Conservation (phyloP, 139 green algal species). For the Marvania coccoides region DNA sequence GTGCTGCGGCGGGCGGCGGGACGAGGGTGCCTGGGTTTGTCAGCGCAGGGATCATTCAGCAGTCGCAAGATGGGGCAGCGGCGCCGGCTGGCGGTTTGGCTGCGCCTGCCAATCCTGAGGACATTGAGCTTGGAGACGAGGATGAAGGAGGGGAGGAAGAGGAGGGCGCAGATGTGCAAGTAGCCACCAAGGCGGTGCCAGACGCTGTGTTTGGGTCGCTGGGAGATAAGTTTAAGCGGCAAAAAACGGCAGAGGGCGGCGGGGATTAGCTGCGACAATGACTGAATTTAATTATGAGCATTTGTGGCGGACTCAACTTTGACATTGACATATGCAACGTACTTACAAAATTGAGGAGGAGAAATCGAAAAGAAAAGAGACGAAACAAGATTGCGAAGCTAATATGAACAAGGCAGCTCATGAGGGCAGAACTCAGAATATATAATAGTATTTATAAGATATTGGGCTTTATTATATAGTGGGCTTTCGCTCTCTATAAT, state of each 20-base stretch:
- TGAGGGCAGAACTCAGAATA: no score
- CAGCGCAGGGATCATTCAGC: conserved; percentile 63
- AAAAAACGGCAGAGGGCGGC: conserved; percentile 10
- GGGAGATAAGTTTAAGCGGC: background rate
- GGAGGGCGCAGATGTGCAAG: conserved; percentile 38
- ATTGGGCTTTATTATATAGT: no score
- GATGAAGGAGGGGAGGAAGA: conserved; percentile 40
- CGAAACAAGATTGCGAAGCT: no score
- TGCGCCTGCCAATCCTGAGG: conserved; percentile 74
- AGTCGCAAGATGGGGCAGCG: background rate
- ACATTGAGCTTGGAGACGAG: conserved; percentile 80
- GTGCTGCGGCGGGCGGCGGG: conserved; percentile 16
- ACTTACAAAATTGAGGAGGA: no score
- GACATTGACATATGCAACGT: background rate
- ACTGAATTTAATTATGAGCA: no score
- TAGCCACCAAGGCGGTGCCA: conserved; percentile 73
- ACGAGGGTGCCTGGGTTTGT: conserved; percentile 73
- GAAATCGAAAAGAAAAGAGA: no score
- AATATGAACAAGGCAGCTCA: no score
- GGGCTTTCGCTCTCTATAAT: no score
- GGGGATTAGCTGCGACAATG: no score
- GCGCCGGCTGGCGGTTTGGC: background rate
- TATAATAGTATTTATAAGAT: no score
- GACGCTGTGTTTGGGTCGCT: conserved; percentile 66
- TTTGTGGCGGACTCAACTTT: background rate